Conservation (phyloP, 441 rosid genomes). For the Euphorbia schlechtendalii region DNA sequence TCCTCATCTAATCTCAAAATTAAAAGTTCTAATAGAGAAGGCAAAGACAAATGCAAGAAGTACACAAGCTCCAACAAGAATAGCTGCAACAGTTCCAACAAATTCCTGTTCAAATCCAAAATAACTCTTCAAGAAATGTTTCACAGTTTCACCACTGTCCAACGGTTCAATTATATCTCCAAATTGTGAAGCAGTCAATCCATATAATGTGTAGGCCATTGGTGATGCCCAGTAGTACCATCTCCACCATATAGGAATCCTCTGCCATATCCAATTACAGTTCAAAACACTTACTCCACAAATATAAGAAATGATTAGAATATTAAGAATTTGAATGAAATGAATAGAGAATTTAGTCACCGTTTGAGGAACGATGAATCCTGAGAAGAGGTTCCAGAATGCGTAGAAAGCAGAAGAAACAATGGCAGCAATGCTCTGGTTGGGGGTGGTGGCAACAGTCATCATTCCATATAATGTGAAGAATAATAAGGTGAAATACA, state of each 20-base stretch:
- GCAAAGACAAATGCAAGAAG: constrained; percentile 59
- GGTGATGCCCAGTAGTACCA: constrained; percentile 84
- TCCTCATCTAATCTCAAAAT: constrained; percentile 56
- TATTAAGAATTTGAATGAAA: not conserved
- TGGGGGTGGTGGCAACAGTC: constrained; percentile 52
- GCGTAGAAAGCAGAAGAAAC: constrained; percentile 31
- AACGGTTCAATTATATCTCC: constrained; percentile 46
- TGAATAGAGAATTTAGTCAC: constrained; percentile 24
- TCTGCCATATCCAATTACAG: constrained; percentile 32
- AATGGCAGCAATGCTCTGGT: constrained; percentile 43
- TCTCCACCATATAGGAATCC: constrained; percentile 81
- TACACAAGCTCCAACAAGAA: constrained; percentile 40
- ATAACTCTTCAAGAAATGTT: constrained; percentile 44
- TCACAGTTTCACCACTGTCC: constrained; percentile 43
- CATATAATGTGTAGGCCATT: constrained; percentile 64
- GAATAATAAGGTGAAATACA: constrained; percentile 49
- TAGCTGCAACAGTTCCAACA: constrained; percentile 40
- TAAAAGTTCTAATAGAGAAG: constrained; percentile 50
- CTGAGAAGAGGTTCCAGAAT: constrained; percentile 56
- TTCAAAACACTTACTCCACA: no score
- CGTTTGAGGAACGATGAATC: constrained; percentile 45
- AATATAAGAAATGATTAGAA: not conserved
- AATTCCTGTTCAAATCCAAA: constrained; percentile 55
- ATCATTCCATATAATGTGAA: constrained; percentile 60
- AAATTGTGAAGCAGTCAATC: constrained; percentile 62